Base-by-base conservation (phyloP, 345 rosid genomes). In the Ailanthus altissimus region DNA sequence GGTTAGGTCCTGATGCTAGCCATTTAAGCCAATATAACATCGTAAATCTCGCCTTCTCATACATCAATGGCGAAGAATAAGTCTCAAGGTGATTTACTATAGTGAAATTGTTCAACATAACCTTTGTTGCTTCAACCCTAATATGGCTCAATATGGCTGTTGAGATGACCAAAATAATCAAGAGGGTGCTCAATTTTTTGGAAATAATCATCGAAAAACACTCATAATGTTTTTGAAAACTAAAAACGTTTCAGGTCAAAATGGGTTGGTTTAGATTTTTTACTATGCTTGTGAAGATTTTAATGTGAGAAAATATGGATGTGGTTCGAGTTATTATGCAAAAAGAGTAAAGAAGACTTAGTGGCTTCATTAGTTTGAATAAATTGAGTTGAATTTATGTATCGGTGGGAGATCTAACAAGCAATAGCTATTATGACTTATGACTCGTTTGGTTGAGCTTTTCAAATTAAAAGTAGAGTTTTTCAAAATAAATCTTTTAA, bases 1-100 rank as follows among this genome's bases (percentile, higher is more conserved):
- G 84, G 46, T 86, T 86, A 45, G 89, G 86, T 51, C 87, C 89
- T 2, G 89, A 84, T 8, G 60, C 74, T 36, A 84, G 20, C 45
- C 78, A 78, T 26, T 79, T 57, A 21, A 86, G 75, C 87, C 84
- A 86, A 20, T 25, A 53, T 0, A 69, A 57, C 89, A 84, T 80
- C 38, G 81, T 72, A 71, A 43, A 76, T 58, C 63, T 80, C 0
- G 85, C 85, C 61, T 68, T 75, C 49, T 77, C 75, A 36, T 74
- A 86, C 2, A 83, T 77, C 4, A 68, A 36, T 15, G 84, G 57
- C 6, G 73, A n/a, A 5, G 62, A 57, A 61, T 67, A 78, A 4
- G 81, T 47, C 14, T 73, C 78, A 0, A 78, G 67, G 61, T 83
- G 81, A 75, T 80, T 86, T 1, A 47, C 77, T 32, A 53, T 67